Percentiles rank a stretch among this genome's conserved stretches.
Evolutionary conservation across 441 rosid genomes (phyloP).

Genomic region (Gossypium laxum): DNA sequence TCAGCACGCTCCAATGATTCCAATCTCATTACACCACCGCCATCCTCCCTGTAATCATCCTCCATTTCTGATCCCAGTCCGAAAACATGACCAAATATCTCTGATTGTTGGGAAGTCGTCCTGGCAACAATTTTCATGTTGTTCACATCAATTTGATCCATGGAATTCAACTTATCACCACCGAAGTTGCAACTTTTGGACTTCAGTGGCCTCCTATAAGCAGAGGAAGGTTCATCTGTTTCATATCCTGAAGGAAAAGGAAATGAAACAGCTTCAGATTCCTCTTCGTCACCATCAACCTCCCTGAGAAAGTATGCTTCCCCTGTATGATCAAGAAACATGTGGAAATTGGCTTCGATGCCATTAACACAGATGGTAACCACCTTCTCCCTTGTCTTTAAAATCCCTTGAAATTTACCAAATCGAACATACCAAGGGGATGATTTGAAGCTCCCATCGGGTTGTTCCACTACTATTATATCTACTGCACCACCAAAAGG

Average conservation of each 20-base stretch:
- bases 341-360: conserved; percentile 58
- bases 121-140: conserved; percentile 40
- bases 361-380: conserved; percentile 65
- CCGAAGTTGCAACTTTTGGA: conserved; percentile 45
- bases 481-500: conserved; percentile 98
- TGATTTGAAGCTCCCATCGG: conserved; percentile 80
- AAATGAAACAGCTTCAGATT: conserved; percentile 33
- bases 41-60: conserved; percentile 26
- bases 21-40: conserved; percentile 23
- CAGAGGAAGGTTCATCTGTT: conserved; percentile 28
- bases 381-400: conserved; percentile 55
- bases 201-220: conserved; percentile 35
- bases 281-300: conserved; percentile 46
- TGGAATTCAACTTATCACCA: conserved; percentile 19
- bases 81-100: conserved; percentile 56
- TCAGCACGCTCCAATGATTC: conserved; percentile 70
- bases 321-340: conserved; percentile 82
- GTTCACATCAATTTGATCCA: conserved; percentile 21
- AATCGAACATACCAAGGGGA: conserved; percentile 93
- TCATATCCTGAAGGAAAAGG: conserved; percentile 58
- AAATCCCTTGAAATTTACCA: conserved; percentile 94
- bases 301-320: conserved; percentile 82
- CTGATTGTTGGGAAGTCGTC: conserved; percentile 36
- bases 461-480: conserved; percentile 84
- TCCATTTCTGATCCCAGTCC: conserved; percentile 49